Evolutionary conservation across 495 filamentous ascomycete species (phyloP), one percentile per base, ranked within the genome.

Genomic region (Podospora pseudoanserina): DNA sequence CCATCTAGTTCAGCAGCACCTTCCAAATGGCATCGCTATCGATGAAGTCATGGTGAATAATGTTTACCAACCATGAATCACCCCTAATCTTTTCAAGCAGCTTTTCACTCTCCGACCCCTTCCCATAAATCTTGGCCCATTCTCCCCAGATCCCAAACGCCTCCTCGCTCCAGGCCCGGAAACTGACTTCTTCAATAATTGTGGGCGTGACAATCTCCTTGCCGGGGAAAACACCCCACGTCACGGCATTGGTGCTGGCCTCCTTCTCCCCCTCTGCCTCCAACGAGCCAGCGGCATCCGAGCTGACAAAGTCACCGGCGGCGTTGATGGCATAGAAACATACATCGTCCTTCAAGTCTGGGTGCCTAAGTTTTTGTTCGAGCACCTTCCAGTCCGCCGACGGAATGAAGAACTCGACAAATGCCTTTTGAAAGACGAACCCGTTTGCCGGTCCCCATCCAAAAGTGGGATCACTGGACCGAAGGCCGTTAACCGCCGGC

Each of bases 201-300:
- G 95, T 98, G 23, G 95, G 95, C 18, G 95, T 96, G 72, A 96
- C 86, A 71, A 99, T 99, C 82, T 99, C 95, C 79, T 97, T 97
- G 20, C 93, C 94, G 2, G 91, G 90, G 79, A 99, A 99, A 15
- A 91, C 90, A 44, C 95, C 95, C 95, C 95, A 99, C 2, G 95
- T 99, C 2, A 99, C 95, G 1, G 96, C 92, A 75, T 98, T 96
- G 54, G 96, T 92, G 73, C 79, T 82, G 20, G 86, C 83, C 53
- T 84, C 81, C 59, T 85, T 84, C 54, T 59, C 3, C 6, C 68
- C 68, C 19, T 56, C 67, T 2, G 34, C 66, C n/a, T 69, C 68
- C 27, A 71, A 72, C 3, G 63, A 67, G 28, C 68, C 39, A 32
- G 67, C 66, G 2, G 71, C 64, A 66, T 89, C 86, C 0, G 88